Percentiles rank a stretch among this genome's conserved stretches.
Conservation (phyloP, 2,329 filamentous ascomycete species). For the Penicillium glabrum region DNA sequence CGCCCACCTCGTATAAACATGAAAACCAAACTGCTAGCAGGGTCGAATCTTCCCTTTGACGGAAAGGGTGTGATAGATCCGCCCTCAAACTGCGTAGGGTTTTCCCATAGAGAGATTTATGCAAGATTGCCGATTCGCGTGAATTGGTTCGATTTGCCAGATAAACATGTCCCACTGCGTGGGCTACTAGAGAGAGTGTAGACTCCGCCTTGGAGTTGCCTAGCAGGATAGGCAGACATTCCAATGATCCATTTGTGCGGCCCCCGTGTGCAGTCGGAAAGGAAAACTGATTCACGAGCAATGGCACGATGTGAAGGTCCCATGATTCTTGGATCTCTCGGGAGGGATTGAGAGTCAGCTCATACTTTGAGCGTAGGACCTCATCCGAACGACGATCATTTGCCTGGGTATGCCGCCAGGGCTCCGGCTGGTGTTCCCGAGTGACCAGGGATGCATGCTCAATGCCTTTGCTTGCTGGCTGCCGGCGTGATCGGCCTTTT, state of each 20-base stretch:
- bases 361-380: neutral
- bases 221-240: neutral
- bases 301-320: neutral
- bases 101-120: neutral
- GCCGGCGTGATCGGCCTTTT: neutral
- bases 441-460: neutral
- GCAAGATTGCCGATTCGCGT: neutral
- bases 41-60: neutral
- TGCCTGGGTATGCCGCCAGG: neutral
- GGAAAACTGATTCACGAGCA: neutral
- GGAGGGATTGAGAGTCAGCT: neutral
- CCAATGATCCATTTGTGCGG: neutral
- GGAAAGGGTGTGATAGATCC: neutral
- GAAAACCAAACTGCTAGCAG: neutral
- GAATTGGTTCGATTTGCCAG: neutral
- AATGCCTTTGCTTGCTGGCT: neutral
- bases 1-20: neutral
- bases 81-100: neutral
- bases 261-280: neutral
- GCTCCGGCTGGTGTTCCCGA: neutral
- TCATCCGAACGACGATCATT: neutral
- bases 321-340: neutral
- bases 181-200: neutral
- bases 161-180: neutral
- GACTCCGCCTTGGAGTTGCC: neutral